Evolutionary conservation across 176 grass and related monocot species (phyloP).

Genomic region (Poa pratensis): DNA sequence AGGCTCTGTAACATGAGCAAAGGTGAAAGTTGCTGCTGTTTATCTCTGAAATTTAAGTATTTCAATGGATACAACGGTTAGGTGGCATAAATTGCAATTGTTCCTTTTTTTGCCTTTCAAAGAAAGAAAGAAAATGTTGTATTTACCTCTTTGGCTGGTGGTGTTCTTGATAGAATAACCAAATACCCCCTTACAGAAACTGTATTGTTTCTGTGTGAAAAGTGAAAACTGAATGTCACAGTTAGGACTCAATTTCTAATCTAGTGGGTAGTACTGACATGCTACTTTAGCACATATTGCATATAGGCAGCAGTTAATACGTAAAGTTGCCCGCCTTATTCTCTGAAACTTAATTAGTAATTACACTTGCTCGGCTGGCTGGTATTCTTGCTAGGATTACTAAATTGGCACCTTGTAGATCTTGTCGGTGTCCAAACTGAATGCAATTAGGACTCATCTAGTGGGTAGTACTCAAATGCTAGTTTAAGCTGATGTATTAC

Average conservation of each 20-base stretch:
- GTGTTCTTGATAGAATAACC: background rate
- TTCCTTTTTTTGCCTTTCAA: no score
- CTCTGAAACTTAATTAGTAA: background rate
- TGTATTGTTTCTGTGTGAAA: background rate
- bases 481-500: background rate
- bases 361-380: background rate
- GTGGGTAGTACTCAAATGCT: background rate
- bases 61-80: background rate
- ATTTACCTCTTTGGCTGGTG: background rate
- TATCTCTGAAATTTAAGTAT: background rate
- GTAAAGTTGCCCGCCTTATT: background rate
- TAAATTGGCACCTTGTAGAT: background rate
- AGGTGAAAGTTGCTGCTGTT: background rate
- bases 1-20: background rate
- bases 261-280: background rate
- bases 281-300: background rate
- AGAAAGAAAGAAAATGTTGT: no score
- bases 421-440: background rate
- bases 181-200: background rate
- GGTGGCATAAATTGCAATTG: background rate
- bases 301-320: background rate
- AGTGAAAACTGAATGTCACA: background rate
- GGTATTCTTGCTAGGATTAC: background rate
- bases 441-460: background rate
- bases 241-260: background rate